Conservation (phyloP, 305 asterid species). For the Fraxinus nigra region DNA sequence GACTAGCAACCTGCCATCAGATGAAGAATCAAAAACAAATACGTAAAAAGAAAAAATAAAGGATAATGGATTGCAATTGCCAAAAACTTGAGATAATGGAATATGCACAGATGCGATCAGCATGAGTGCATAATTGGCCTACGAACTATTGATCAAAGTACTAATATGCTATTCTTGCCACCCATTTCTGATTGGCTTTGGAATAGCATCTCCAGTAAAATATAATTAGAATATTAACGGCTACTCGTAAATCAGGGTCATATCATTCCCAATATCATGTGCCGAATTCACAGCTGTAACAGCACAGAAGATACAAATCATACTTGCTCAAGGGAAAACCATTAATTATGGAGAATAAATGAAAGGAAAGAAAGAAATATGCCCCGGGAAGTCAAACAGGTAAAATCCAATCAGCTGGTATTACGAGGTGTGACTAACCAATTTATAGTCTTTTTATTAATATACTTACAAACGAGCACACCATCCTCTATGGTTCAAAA, state of each 20-base stretch:
- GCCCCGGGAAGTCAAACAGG: slow-evolving; percentile 13
- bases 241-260: neutral
- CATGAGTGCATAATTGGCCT: neutral
- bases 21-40: slow-evolving; percentile 15
- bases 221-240: neutral
- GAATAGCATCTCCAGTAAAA: neutral
- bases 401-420: slow-evolving; percentile 2
- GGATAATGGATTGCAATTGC: neutral
- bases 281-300: neutral
- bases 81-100: neutral
- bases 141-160: neutral
- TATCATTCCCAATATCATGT: neutral
- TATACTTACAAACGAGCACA: slow-evolving; percentile 11
- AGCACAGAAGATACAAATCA: slow-evolving; percentile 2
- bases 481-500: slow-evolving; percentile 10
- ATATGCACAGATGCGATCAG: neutral
- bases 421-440: slow-evolving; percentile 8
- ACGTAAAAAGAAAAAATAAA: neutral
- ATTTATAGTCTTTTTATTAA: neutral
- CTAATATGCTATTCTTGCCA: neutral
- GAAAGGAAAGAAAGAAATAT: slow-evolving; percentile 12
- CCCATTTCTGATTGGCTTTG: neutral
- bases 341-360: neutral
- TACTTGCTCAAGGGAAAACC: neutral
- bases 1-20: slow-evolving; percentile 78